Conservation (phyloP, 768 basidiomycete species). For the Suillus lakei region DNA sequence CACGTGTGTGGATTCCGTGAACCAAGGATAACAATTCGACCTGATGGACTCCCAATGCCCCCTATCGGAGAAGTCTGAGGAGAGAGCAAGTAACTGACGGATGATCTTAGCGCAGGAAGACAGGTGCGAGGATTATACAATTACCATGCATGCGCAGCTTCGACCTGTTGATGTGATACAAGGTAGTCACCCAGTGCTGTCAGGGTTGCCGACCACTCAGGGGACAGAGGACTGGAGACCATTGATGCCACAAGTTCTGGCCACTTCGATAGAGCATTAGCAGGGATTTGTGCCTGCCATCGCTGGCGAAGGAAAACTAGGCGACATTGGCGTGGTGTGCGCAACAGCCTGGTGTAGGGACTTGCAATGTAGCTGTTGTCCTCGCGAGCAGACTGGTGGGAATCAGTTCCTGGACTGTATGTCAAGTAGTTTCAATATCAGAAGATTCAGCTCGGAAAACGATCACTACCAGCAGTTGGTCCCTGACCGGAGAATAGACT, state of each 20-base stretch:
- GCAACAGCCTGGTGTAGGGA: conserved; percentile 37
- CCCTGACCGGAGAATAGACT: conserved; percentile 87
- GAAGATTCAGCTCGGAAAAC: not conserved
- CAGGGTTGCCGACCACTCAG: conserved; percentile 75
- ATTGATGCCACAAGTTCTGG: conserved; percentile 86
- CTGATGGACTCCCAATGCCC: conserved; percentile 67
- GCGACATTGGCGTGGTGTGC: conserved; percentile 61
- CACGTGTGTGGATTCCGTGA: conserved; percentile 56
- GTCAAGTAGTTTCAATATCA: conserved; percentile 13
- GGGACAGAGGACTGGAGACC: conserved; percentile 66
- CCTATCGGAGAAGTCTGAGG: conserved; percentile 78
- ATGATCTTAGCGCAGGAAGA: conserved; percentile 10
- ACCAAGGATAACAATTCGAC: conserved; percentile 78
- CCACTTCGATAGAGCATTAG: conserved; percentile 77
- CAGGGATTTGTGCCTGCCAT: conserved; percentile 53
- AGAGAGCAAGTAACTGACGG: conserved; percentile 79
- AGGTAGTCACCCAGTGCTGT: conserved; percentile 87
- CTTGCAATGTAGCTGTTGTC: conserved; percentile 42
- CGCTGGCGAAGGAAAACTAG: conserved; percentile 58
- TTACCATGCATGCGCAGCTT: conserved; percentile 93
- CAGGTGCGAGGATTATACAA: conserved; percentile 28
- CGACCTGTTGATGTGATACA: conserved; percentile 67
- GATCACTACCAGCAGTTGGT: conserved; percentile 59
- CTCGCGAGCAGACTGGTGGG: conserved; percentile 59
- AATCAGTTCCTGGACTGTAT: conserved; percentile 73